These are phyloP conservation scores for Talaromyces sp. DNA, from an alignment of 2,329 filamentous ascomycete species.

Conservation along the genomic window DNA sequence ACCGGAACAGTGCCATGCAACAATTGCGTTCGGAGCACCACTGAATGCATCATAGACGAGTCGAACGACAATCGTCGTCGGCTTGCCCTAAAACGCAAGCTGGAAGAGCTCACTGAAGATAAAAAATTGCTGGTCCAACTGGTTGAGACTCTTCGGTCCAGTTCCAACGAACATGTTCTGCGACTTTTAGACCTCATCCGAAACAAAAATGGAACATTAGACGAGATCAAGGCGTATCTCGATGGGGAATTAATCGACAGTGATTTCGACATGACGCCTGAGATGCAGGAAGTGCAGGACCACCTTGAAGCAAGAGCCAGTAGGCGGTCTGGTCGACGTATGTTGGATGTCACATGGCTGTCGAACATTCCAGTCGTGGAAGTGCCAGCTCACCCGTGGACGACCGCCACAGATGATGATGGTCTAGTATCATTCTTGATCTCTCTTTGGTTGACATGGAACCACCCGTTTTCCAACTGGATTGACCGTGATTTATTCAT, in stretches of 20 bases:
- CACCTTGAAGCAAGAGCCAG: conserved; percentile 3
- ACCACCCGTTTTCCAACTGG: conserved; percentile 30
- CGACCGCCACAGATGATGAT: conserved; percentile 15
- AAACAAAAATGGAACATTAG: conserved; percentile 1
- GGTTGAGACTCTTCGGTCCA: conserved; percentile 23
- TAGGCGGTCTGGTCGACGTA: conserved; percentile 10
- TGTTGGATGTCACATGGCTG: conserved; percentile 17
- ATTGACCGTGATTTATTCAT: conserved; percentile 35
- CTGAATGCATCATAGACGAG: conserved; percentile 24
- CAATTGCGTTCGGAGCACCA: conserved; percentile 22
- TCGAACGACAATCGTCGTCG: conserved; percentile 26
- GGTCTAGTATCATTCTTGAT: conserved; percentile 16
- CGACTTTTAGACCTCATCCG: conserved; percentile 15
- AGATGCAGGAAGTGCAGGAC: conserved; percentile 10
- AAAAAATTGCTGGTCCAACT: conserved; percentile 23
- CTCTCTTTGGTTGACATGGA: conserved; percentile 30
- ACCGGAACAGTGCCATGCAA: conserved; percentile 24
- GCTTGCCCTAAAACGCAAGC: conserved; percentile 24
- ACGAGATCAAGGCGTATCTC: conserved; percentile 14
- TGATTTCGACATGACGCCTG: conserved; percentile 10
- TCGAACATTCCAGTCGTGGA: conserved; percentile 16
- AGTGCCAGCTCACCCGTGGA: conserved; percentile 16
- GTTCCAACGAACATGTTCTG: conserved; percentile 14
- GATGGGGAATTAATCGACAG: conserved; percentile 4
- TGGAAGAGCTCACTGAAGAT: conserved; percentile 25